These are phyloP conservation scores for Bolboschoenoplectus hybrid DNA, from an alignment of 202 grass and related monocot genomes.

Conservation along the genomic window DNA sequence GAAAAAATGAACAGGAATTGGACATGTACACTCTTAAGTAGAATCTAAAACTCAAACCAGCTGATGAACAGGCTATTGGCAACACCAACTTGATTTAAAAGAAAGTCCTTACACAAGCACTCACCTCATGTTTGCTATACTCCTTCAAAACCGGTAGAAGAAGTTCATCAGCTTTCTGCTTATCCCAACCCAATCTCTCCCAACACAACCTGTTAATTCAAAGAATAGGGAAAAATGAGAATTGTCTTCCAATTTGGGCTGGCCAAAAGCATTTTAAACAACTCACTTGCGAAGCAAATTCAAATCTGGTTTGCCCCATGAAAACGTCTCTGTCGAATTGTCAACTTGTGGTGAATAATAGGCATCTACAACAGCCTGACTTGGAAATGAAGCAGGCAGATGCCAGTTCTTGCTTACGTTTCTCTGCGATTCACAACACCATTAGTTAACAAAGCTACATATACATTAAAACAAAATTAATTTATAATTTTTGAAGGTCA, in stretches of 20 bases:
- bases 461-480: conserved; percentile 22
- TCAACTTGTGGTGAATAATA: conserved; percentile 89
- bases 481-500: neutral
- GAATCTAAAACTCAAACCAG: neutral
- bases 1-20: conserved; percentile 36
- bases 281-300: conserved; percentile 84
- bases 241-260: neutral
- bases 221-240: neutral
- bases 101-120: conserved; percentile 31
- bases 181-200: conserved; percentile 96
- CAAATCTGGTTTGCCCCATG: conserved; percentile 93
- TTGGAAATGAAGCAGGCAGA: conserved; percentile 83
- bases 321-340: conserved; percentile 75
- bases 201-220: conserved; percentile 70
- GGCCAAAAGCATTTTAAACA: conserved; percentile 37
- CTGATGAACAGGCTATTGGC: conserved; percentile 8
- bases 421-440: conserved; percentile 56
- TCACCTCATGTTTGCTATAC: conserved; percentile 89
- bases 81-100: conserved; percentile 36
- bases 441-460: conserved; percentile 36
- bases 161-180: conserved; percentile 91
- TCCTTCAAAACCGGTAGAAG: conserved; percentile 92
- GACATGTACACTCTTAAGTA: neutral
- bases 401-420: conserved; percentile 99
- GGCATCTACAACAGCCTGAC: conserved; percentile 70